Conservation (phyloP, 352 stramenopile species). For the Paralagenidium karlingii region DNA sequence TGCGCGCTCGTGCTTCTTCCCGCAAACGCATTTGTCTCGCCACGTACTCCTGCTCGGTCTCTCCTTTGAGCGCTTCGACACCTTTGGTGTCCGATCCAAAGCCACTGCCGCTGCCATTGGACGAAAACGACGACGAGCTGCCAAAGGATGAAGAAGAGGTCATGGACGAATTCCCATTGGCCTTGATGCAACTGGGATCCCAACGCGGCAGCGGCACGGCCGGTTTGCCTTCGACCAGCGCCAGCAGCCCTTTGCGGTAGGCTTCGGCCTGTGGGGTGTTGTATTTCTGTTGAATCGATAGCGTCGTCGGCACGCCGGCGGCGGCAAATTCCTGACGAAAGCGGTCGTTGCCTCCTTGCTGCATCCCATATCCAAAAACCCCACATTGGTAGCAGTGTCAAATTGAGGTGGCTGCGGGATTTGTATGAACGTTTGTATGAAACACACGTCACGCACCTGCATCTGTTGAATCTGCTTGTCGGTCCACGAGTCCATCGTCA, state of each 20-base stretch:
- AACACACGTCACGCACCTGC: slow-evolving; percentile 46
- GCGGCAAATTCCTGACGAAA: slow-evolving; percentile 49
- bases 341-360: slow-evolving; percentile 47
- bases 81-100: slow-evolving; percentile 41
- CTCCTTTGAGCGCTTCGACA: slow-evolving; percentile 70
- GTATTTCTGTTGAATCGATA: slow-evolving; percentile 75
- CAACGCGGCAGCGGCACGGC: slow-evolving; percentile 42
- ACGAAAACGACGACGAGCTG: slow-evolving; percentile 21
- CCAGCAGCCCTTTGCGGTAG: slow-evolving; percentile 45
- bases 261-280: slow-evolving; percentile 71
- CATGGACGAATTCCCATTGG: too few relatives aligned
- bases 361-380: neutral
- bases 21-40: slow-evolving; percentile 53
- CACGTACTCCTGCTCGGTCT: slow-evolving; percentile 69
- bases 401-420: too few relatives aligned
- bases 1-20: slow-evolving; percentile 62
- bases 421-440: neutral
- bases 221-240: slow-evolving; percentile 43
- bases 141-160: slow-evolving; percentile 8
- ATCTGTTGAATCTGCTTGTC: slow-evolving; percentile 81
- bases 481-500: slow-evolving; percentile 82
- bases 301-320: slow-evolving; percentile 49
- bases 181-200: slow-evolving; percentile 34
- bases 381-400: too few relatives aligned
- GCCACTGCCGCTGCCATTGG: neutral